Percentiles rank a stretch among this genome's conserved stretches.
phyloP scores from a whole-genome alignment of 768 basidiomycete genomes.

The Naganishia onofrii region DNA sequence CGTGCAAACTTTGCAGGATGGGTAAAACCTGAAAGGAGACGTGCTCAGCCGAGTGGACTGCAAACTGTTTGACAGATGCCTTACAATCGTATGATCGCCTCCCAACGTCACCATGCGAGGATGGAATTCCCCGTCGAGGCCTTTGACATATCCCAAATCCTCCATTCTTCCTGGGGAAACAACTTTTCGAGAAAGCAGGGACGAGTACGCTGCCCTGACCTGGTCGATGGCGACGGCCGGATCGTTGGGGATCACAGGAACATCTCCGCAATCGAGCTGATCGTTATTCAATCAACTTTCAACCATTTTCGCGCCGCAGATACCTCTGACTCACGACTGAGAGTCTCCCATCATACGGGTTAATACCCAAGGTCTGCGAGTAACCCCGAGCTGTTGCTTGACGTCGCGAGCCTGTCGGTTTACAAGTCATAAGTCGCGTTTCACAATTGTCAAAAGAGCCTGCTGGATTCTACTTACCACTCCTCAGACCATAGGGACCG shows the following conservation, averaged over 20 bases:
- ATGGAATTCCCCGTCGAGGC: slow-evolving; percentile 61
- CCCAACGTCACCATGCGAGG: slow-evolving; percentile 79
- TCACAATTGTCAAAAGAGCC: not conserved
- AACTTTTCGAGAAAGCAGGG: slow-evolving; percentile 64
- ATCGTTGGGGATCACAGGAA: slow-evolving; percentile 76
- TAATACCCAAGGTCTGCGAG: slow-evolving; percentile 37
- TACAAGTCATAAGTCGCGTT: not conserved
- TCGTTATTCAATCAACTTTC: not conserved
- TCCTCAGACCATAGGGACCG: slow-evolving; percentile 79
- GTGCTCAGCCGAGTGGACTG: slow-evolving; percentile 41
- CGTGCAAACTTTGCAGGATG: slow-evolving; percentile 70
- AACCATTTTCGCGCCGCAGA: no score
- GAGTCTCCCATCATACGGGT: slow-evolving; percentile 43
- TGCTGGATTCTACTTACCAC: slow-evolving; percentile 29
- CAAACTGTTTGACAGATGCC: not conserved
- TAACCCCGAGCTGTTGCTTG: slow-evolving; percentile 40
- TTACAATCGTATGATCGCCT: slow-evolving; percentile 82
- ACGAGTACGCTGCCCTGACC: slow-evolving; percentile 79
- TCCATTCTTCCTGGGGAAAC: slow-evolving; percentile 35
- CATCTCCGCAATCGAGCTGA: slow-evolving; percentile 79
- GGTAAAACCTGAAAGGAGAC: slow-evolving; percentile 56
- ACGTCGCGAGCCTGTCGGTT: slow-evolving; percentile 37
- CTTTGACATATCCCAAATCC: slow-evolving; percentile 37
- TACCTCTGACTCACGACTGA: slow-evolving; percentile 34
- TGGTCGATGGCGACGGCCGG: slow-evolving; percentile 79